Conservation (phyloP, 441 rosid species). For the Iberis amara region DNA sequence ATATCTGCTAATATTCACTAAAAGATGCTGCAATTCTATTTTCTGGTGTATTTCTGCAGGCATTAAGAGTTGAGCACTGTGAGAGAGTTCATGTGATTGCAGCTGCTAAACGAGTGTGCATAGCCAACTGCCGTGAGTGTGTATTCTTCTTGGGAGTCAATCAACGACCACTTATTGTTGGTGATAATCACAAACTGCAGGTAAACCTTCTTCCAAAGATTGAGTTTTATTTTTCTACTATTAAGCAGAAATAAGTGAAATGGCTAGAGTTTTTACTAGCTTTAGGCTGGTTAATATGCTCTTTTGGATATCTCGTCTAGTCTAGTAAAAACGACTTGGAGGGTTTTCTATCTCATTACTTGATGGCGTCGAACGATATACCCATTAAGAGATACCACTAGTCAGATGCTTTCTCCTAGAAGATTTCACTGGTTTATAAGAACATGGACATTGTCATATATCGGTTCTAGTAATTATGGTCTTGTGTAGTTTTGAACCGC, state of each 20-base stretch:
- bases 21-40: constrained; percentile 6
- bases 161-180: constrained; percentile 85
- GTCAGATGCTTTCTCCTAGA: not conserved
- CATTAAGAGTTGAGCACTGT: constrained; percentile 86
- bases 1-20: constrained; percentile 7
- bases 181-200: constrained; percentile 95
- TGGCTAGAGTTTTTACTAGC: constrained; percentile 5
- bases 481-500: not conserved
- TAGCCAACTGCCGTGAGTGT: constrained; percentile 94
- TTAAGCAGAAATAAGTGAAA: not conserved
- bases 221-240: not conserved
- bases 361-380: not conserved
- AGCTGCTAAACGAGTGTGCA: constrained; percentile 81
- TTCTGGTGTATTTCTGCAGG: constrained; percentile 38
- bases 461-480: constrained; percentile 1
- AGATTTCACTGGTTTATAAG: not conserved
- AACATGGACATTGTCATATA: not conserved
- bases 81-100: constrained; percentile 90
- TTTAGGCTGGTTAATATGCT: constrained; percentile 1
- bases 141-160: constrained; percentile 91
- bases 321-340: constrained; percentile 2
- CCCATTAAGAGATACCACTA: not conserved
- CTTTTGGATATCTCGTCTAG: not conserved
- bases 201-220: constrained; percentile 33
- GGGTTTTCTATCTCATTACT: constrained; percentile 1